Conservation (phyloP, 2,329 filamentous ascomycete species). For the Pyrenochaeta sp. region DNA sequence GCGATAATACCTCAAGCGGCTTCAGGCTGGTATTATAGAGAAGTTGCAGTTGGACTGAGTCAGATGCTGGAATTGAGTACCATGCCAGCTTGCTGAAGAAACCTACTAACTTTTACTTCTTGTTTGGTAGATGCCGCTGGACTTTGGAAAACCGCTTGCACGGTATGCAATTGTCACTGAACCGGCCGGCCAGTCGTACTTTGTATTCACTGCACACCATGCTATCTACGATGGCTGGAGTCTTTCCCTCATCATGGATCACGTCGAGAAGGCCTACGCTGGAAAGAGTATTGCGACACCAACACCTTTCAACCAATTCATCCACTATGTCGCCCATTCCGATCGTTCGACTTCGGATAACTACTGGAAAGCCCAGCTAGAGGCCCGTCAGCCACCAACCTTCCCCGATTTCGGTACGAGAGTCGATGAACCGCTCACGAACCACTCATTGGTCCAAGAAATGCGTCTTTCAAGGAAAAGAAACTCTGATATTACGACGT, state of each 20-base stretch:
- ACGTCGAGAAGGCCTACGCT: constrained; percentile 11
- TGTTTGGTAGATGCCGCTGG: neutral
- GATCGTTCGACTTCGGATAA: too few species aligned
- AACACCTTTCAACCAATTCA: neutral
- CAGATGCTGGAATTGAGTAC: neutral
- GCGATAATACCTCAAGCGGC: too few species aligned
- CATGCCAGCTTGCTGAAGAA: too few species aligned
- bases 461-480: too few species aligned
- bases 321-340: too few species aligned
- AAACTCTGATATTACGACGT: neutral
- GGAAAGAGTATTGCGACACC: neutral
- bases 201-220: constrained; percentile 50
- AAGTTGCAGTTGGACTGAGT: too few species aligned
- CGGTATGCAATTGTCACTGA: constrained; percentile 20
- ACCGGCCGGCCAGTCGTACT: constrained; percentile 3
- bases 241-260: constrained; percentile 6
- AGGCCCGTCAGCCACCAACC: too few species aligned
- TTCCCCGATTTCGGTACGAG: too few species aligned
- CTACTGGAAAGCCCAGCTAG: too few species aligned
- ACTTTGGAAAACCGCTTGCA: constrained; percentile 15
- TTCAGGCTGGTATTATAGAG: too few species aligned
- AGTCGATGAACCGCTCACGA: too few species aligned
- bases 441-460: constrained; percentile 12
- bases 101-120: neutral
- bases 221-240: constrained; percentile 46